Evolutionary conservation across 2,329 filamentous ascomycete species (phyloP), one percentile per base, ranked within the genome.

Genomic region (Verticillium isaacii): DNA sequence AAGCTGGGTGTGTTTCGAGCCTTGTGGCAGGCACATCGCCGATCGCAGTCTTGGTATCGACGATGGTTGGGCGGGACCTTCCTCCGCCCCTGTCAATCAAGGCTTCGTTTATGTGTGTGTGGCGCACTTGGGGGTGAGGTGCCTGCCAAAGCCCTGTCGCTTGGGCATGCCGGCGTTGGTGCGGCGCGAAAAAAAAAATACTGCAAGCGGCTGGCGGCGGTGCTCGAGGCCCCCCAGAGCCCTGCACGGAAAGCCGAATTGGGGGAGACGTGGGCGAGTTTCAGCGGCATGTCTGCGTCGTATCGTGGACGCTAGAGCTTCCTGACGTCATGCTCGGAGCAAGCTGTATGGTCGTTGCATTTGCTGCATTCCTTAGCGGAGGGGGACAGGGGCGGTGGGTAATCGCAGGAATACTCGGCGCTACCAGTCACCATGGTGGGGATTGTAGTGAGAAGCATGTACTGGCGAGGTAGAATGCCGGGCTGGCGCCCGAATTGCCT

Each of bases 271-370:
- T n/a, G 45, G 45, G 45, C 9, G 45, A 23, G 45, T 50, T 50
- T 50, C 45, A 50, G 45, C 45, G 23, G 45, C 45, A 25, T 8
- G 45, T 50, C 45, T n/a, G 45, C n/a, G 45, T 50, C 45, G 45
- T 50, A 50, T 50, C 45, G 45, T 60, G 12, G 29, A 41, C 60
- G 63, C 63, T 65, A 65, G 57, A 64, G 63, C 52, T 29, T 14
- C 37, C 60, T 65, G 63, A 65, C 63, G 63, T 65, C 63, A 65
- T 65, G 58, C 32, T 59, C 62, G 58, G 63, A 65, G 64, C 29
- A 56, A 64, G 63, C 63, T 65, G 60, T 65, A 5, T 50, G 37
- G 37, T 50, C 19, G 45, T 23, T 50, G 45, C 45, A 25, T 12
- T 23, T 50, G 45, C 17, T 50, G 45, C 45, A 50, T 50, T 50